Evolutionary conservation across 495 filamentous ascomycete genomes (phyloP).

Genomic region (Neurospora tetraspora): DNA sequence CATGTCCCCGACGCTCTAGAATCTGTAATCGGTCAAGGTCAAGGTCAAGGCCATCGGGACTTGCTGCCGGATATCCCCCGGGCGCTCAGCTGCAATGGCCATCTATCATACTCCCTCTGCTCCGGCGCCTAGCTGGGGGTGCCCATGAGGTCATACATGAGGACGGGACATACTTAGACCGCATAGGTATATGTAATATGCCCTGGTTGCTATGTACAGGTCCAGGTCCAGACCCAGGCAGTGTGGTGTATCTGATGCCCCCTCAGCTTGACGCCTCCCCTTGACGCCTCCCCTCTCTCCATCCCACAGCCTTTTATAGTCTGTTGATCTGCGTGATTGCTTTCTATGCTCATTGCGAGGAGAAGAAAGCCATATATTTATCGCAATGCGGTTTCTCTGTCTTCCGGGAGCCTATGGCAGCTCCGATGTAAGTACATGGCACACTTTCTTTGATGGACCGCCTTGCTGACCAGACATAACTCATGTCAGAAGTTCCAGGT

Average conservation of each 20-base stretch:
- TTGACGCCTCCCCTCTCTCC: not conserved
- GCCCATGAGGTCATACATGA: not conserved
- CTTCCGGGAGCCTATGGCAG: slow-evolving; percentile 40
- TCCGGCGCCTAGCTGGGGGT: not conserved
- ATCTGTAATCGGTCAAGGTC: no score
- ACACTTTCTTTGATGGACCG: not conserved
- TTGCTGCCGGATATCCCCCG: not conserved
- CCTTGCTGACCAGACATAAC: not conserved
- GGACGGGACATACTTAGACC: not conserved
- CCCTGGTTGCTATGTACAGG: not conserved
- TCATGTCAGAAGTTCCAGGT: slow-evolving; percentile 41
- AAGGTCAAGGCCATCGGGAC: not conserved
- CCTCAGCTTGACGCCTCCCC: not conserved
- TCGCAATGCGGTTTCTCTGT: slow-evolving; percentile 34
- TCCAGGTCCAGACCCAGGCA: not conserved
- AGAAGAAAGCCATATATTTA: not conserved
- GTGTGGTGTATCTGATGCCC: not conserved
- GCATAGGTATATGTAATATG: not conserved
- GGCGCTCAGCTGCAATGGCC: not conserved
- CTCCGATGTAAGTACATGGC: slow-evolving; percentile 34
- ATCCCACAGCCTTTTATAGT: not conserved
- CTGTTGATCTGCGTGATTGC: not conserved
- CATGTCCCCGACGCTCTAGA: not conserved
- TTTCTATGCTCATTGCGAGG: not conserved
- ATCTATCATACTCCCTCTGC: not conserved